phyloP scores from a whole-genome alignment of 208 protist genomes.

The Crithidia brevicula region DNA sequence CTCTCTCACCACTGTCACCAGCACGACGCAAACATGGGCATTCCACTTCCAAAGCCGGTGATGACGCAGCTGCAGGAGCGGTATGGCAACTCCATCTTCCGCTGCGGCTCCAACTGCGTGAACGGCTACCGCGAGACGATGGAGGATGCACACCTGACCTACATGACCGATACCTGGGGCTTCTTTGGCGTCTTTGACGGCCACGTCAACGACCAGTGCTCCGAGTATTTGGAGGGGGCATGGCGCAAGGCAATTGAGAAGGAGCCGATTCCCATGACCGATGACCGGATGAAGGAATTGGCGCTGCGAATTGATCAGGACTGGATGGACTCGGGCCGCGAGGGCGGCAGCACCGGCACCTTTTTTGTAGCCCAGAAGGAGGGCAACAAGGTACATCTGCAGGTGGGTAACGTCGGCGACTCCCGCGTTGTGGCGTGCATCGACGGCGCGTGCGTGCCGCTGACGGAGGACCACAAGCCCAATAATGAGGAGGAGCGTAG shows the following conservation, averaged over 20 bases:
- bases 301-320: conserved; percentile 84
- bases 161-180: conserved; percentile 82
- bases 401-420: conserved; percentile 95
- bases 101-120: conserved; percentile 87
- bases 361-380: conserved; percentile 86
- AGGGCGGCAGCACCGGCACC: conserved; percentile 90
- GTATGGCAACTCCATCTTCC: conserved; percentile 88
- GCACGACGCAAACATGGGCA: conserved; percentile 66
- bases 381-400: conserved; percentile 73
- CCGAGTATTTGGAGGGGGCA: conserved; percentile 76
- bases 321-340: conserved; percentile 71
- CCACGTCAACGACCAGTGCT: conserved; percentile 90
- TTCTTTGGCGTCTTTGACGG: conserved; percentile 94
- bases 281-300: conserved; percentile 86
- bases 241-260: conserved; percentile 79
- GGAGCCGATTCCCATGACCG: conserved; percentile 66
- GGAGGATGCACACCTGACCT: conserved; percentile 88
- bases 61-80: conserved; percentile 89
- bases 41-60: conserved; percentile 90
- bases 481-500: conserved; percentile 83
- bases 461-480: conserved; percentile 96
- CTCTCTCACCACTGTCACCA: neutral
- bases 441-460: conserved; percentile 75
- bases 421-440: conserved; percentile 89
- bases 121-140: conserved; percentile 93